Evolutionary conservation across 805 yeast genomes (phyloP).

Genomic region (Metschnikowia corniflorae): DNA sequence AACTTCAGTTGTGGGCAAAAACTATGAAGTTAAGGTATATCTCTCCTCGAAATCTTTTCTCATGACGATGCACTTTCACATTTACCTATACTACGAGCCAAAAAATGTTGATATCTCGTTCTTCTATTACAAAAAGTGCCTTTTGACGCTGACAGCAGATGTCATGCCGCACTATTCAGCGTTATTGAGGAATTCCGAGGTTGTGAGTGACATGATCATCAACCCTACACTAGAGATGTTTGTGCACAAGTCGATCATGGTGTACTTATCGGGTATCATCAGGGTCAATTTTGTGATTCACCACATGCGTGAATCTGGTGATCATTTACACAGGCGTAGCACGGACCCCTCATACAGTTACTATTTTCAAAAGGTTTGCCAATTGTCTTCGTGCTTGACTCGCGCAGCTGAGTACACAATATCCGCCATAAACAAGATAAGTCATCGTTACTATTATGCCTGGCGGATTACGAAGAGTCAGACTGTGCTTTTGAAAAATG

Average conservation of each 20-base stretch:
- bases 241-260: constrained; percentile 31
- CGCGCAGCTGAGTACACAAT: constrained; percentile 25
- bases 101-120: constrained; percentile 10
- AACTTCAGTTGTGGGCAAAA: constrained; percentile 10
- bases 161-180: constrained; percentile 19
- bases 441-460: constrained; percentile 61
- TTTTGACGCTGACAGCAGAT: constrained; percentile 15
- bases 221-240: constrained; percentile 20
- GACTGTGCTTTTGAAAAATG: constrained; percentile 34
- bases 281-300: constrained; percentile 29
- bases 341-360: constrained; percentile 7
- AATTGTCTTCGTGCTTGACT: constrained; percentile 16
- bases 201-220: constrained; percentile 22
- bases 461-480: constrained; percentile 65
- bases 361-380: constrained; percentile 14
- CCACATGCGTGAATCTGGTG: constrained; percentile 19
- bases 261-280: constrained; percentile 28
- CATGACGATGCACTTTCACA: constrained; percentile 18
- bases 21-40: constrained; percentile 16
- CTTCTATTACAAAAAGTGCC: constrained; percentile 17
- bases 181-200: constrained; percentile 16
- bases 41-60: constrained; percentile 16
- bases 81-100: constrained; percentile 18
- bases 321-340: constrained; percentile 18
- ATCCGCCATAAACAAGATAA: constrained; percentile 36